Evolutionary conservation across 1,139 yeast species (phyloP).

Genomic region (Scheffersomyces stambukii): DNA sequence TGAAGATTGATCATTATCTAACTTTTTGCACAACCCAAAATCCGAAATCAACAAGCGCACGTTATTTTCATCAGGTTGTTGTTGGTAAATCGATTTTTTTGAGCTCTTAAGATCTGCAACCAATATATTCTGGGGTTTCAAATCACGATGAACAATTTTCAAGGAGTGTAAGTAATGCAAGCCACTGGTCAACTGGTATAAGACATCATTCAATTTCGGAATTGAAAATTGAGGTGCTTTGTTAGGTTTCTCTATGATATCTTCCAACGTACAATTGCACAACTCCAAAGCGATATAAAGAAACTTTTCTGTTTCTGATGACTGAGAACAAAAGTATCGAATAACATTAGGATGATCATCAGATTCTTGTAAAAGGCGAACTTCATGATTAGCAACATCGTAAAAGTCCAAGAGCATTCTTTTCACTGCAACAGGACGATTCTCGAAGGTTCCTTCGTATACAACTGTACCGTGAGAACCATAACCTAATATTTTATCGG

Average conservation of each 20-base stretch:
- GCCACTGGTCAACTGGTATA: constrained; percentile 81
- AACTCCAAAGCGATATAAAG: constrained; percentile 89
- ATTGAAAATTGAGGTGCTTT: constrained; percentile 26
- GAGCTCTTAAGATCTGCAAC: constrained; percentile 58
- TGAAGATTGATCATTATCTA: constrained; percentile 89
- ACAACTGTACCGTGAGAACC: constrained; percentile 98
- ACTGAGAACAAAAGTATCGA: constrained; percentile 87
- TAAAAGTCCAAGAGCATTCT: constrained; percentile 90
- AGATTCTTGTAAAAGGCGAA: constrained; percentile 80
- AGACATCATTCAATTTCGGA: constrained; percentile 39
- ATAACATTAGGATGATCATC: constrained; percentile 97
- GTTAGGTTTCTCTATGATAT: constrained; percentile 59
- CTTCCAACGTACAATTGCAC: constrained; percentile 87
- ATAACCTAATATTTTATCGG: constrained; percentile 78
- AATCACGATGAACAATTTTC: constrained; percentile 91
- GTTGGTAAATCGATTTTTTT: constrained; percentile 2
- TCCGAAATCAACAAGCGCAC: constrained; percentile 81
- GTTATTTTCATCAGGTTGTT: constrained; percentile 11
- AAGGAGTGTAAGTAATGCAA: constrained; percentile 81
- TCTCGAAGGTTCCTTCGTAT: constrained; percentile 83
- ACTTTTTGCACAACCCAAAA: constrained; percentile 89
- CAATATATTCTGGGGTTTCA: constrained; percentile 92
- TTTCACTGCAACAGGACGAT: constrained; percentile 92
- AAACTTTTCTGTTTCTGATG: constrained; percentile 67
- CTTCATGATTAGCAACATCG: constrained; percentile 95